Base-by-base conservation (phyloP, 345 rosid species). In the Ailanthus altissimus region DNA sequence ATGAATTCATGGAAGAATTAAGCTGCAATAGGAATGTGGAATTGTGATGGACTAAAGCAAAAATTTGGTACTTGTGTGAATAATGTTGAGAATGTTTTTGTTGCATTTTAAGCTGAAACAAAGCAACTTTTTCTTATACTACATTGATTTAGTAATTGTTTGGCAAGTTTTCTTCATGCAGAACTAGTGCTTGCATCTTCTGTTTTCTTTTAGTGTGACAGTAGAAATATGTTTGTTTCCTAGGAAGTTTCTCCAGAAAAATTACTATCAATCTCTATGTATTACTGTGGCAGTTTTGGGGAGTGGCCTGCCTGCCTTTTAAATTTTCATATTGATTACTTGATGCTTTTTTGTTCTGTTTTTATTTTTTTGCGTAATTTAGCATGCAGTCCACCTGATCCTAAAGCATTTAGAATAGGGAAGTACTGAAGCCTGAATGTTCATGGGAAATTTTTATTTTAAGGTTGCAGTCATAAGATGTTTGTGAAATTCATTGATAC, bases 401-500 rank as follows among this genome's bases (percentile, higher is more conserved):
- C 36, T n/a, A 18, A 70, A 7, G 21, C 16, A 23, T 23, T n/a
- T 16, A 46, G 72, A 13, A 67, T 25, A 67, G 36, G 54, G 15
- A 23, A 25, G 72, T 21, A 67, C 4, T 8, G 73, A 26, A 26
- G 45, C 73, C 50, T 10, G 70, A 42, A 12, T 66, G 1, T 70
- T 16, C 21, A 25, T 28, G 45, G 8, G 12, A 70, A 69, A 70
- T 53, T 7, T 32, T 47, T 40, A 23, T 51, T 21, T 23, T 67
- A 54, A 45, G 45, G 1, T 25, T 45, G 40, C 28, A 62, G 46
- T 45, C 38, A 32, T 61, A 49, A 49, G n/a, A 21, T 51, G 51
- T 70, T n/a, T 70, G 47, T 70, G 56, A 4, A 61, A 46, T 70
- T 32, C 62, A 32, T 51, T 71, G 25, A 51, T 42, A 51, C n/a